These are phyloP conservation scores for Euphorbia lathyris DNA, from an alignment of 345 rosid species.

Conservation along the genomic window DNA sequence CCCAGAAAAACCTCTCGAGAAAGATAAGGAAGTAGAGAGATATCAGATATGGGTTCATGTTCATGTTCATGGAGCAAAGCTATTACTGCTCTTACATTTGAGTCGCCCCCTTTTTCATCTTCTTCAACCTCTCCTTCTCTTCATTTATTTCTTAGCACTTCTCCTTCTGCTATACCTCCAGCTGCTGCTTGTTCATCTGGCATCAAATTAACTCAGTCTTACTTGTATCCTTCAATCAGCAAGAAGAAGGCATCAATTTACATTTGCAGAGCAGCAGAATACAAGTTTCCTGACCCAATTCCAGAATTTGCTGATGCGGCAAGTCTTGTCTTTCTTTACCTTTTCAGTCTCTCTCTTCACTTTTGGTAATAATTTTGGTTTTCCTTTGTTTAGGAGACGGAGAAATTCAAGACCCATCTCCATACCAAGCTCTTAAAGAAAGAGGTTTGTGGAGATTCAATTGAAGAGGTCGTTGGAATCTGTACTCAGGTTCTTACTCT, in stretches of 20 bases:
- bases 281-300: constrained; percentile 83
- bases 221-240: constrained; percentile 17
- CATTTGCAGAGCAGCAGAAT: constrained; percentile 65
- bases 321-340: constrained; percentile 22
- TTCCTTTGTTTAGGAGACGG: constrained; percentile 56
- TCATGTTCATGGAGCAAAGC: constrained; percentile 21
- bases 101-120: constrained; percentile 8
- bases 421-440: constrained; percentile 51
- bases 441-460: constrained; percentile 58
- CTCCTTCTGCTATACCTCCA: neutral
- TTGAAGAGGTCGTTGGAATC: constrained; percentile 66
- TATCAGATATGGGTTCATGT: neutral
- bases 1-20: constrained; percentile 5
- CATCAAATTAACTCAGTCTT: constrained; percentile 17
- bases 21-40: constrained; percentile 19
- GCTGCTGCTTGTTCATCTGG: constrained; percentile 2
- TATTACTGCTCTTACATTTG: constrained; percentile 23
- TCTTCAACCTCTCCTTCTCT: constrained; percentile 19
- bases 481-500: constrained; percentile 64
- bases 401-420: constrained; percentile 68
- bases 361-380: neutral
- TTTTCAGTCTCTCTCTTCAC: neutral
- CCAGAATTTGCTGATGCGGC: constrained; percentile 85
- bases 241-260: constrained; percentile 17
- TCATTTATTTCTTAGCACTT: constrained; percentile 7